phyloP scores from a whole-genome alignment of 2,329 filamentous ascomycete genomes.

The Cladosporium austrohemisphaericum region DNA sequence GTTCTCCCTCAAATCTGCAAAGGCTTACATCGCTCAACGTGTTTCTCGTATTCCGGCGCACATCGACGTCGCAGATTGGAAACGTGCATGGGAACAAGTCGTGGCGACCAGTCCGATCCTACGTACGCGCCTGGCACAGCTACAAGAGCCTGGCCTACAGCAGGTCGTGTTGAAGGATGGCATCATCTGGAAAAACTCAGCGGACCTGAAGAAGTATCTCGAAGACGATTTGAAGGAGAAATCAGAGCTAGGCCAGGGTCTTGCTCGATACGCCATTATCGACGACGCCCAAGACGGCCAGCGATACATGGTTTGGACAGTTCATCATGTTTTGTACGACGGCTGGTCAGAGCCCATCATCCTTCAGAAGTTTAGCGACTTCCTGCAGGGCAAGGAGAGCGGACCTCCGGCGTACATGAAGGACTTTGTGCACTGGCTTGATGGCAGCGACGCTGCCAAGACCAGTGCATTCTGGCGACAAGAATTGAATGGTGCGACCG shows the following conservation, averaged over 20 bases:
- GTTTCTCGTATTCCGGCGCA: slow-evolving; percentile 16
- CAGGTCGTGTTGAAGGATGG: slow-evolving; percentile 31
- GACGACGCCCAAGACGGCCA: slow-evolving; percentile 8
- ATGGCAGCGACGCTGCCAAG: slow-evolving; percentile 20
- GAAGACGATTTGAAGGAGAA: slow-evolving; percentile 5
- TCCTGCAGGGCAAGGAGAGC: neutral
- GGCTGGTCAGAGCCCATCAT: slow-evolving; percentile 37
- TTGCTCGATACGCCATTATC: slow-evolving; percentile 10
- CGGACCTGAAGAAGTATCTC: neutral
- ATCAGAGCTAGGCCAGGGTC: slow-evolving; percentile 5
- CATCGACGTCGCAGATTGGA: slow-evolving; percentile 32
- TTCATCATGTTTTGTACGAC: slow-evolving; percentile 42
- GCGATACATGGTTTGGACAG: slow-evolving; percentile 30
- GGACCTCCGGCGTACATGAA: slow-evolving; percentile 19
- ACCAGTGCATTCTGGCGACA: slow-evolving; percentile 35
- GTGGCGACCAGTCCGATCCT: slow-evolving; percentile 34
- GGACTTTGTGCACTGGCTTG: slow-evolving; percentile 35
- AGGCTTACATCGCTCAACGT: slow-evolving; percentile 12
- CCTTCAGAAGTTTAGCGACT: slow-evolving; percentile 18
- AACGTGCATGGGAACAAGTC: slow-evolving; percentile 37
- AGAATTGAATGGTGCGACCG: slow-evolving; percentile 28
- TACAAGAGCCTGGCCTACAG: slow-evolving; percentile 36
- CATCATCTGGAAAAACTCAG: neutral
- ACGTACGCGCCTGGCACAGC: slow-evolving; percentile 39
- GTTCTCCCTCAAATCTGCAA: slow-evolving; percentile 11